Conservation (phyloP, 1,139 yeast species). For the Lodderomyces metapsilosis region DNA sequence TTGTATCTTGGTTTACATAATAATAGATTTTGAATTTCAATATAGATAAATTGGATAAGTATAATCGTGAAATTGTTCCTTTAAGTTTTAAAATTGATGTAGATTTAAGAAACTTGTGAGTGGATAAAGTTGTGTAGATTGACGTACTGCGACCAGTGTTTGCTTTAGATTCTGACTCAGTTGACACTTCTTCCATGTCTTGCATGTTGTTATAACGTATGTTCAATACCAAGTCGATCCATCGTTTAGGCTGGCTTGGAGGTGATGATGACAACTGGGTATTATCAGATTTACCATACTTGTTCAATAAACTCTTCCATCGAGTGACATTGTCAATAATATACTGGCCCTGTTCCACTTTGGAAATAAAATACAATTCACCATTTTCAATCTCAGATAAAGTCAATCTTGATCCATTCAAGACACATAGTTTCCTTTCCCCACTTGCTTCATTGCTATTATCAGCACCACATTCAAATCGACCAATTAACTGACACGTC, state of each 20-base stretch:
- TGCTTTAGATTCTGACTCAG: neutral
- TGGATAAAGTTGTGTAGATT: neutral
- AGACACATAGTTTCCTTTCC: conserved; percentile 21
- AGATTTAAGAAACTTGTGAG: conserved; percentile 9
- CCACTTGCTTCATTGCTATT: neutral
- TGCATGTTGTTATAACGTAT: neutral
- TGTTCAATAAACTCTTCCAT: conserved; percentile 27
- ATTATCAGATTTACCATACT: conserved; percentile 20
- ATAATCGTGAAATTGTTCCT: conserved; percentile 21
- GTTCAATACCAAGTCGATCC: conserved; percentile 9
- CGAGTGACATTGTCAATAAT: conserved; percentile 18
- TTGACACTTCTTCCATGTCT: neutral
- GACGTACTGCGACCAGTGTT: neutral
- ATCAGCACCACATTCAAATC: conserved; percentile 35
- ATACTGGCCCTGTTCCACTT: conserved; percentile 37
- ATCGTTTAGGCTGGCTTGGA: neutral
- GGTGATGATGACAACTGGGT: too few species aligned
- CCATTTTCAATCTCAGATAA: conserved; percentile 55
- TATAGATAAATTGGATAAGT: conserved; percentile 15
- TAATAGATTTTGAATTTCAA: conserved; percentile 20
- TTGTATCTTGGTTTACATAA: conserved; percentile 16
- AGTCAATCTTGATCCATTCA: conserved; percentile 58
- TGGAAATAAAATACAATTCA: conserved; percentile 64
- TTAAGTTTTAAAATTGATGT: conserved; percentile 28
- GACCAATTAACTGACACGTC: conserved; percentile 46